Evolutionary conservation across 2,329 filamentous ascomycete genomes (phyloP), one percentile per base, ranked within the genome.

Genomic region (Colletotrichum siamense): DNA sequence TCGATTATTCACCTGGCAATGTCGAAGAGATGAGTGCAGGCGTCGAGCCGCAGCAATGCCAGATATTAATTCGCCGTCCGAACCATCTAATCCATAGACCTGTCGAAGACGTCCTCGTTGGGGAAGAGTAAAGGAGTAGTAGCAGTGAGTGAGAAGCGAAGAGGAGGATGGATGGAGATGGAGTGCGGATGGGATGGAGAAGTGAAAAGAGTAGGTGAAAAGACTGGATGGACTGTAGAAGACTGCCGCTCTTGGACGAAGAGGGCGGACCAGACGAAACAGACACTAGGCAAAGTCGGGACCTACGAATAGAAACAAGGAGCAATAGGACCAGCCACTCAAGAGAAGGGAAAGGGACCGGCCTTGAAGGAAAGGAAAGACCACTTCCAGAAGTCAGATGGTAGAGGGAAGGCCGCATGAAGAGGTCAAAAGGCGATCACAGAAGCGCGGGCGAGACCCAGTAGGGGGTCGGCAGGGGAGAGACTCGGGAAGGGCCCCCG

Each of bases 231-330:
- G 75, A 73, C 36, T 55, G 77, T 69, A 63, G 28, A 65, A 62
- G 73, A 73, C 36, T 70, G 62, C 59, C 62, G 69, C 69, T 69
- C 71, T 66, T 75, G 77, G 74, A 75, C 73, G 70, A 71, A 78
- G 77, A 82, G 83, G 82, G 85, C 81, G 83, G 84, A 84, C 83
- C 80, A 83, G 85, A 85, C 86, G 86, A 88, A 87, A 87, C 84
- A 86, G 83, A 81, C 83, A 84, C 83, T 82, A 82, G 79, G 79
- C 79, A 77, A 78, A 79, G 75, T 78, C 74, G 80, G 79, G 79
- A 79, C 63, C 77, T 78, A 80, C 81, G 81, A 82, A 83, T 79
- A 82, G 81, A 83, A 83, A 84, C 82, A 82, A 81, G 79, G 79
- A 79, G 70, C 79, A 79, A 79, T 80, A 78, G 77, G 79, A 81